Evolutionary conservation across 176 grass and related monocot species (phyloP).

Genomic region (Ananas comosus): DNA sequence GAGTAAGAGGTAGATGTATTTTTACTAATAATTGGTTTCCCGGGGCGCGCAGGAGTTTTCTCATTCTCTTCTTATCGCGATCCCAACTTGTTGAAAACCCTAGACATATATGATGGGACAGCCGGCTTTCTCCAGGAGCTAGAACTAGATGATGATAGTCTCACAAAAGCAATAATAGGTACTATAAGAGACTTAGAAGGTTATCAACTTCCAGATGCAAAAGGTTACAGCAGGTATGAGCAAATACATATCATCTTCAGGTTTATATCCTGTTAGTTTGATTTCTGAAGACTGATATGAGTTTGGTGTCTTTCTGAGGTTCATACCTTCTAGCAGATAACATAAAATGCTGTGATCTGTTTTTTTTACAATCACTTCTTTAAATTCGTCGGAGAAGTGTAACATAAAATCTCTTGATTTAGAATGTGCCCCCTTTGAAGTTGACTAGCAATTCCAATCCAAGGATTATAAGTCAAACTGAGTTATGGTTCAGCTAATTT

Average conservation of each 20-base stretch:
- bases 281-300: too few relatives aligned
- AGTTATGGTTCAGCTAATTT: too few relatives aligned
- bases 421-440: too few relatives aligned
- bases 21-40: conserved; percentile 2
- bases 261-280: too few relatives aligned
- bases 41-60: conserved; percentile 78
- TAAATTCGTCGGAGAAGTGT: too few relatives aligned
- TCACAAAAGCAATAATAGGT: conserved; percentile 96
- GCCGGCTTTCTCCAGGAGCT: conserved; percentile 80
- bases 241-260: too few relatives aligned
- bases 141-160: conserved; percentile 70
- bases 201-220: conserved; percentile 95
- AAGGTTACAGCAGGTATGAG: conserved; percentile 94
- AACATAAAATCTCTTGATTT: too few relatives aligned
- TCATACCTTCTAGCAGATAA: too few relatives aligned
- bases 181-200: conserved; percentile 54
- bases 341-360: too few relatives aligned
- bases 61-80: conserved; percentile 96
- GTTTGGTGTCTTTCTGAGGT: too few relatives aligned
- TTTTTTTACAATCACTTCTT: conserved; percentile 16
- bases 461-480: too few relatives aligned
- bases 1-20: too few relatives aligned
- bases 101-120: conserved; percentile 93
- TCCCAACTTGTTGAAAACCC: conserved; percentile 94
- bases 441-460: background rate